A percentile compares a stretch with the other conserved stretches of the same genome.
These are phyloP conservation scores for Serpula lacrymans DNA, from an alignment of 768 basidiomycete genomes.

Conservation along the genomic window DNA sequence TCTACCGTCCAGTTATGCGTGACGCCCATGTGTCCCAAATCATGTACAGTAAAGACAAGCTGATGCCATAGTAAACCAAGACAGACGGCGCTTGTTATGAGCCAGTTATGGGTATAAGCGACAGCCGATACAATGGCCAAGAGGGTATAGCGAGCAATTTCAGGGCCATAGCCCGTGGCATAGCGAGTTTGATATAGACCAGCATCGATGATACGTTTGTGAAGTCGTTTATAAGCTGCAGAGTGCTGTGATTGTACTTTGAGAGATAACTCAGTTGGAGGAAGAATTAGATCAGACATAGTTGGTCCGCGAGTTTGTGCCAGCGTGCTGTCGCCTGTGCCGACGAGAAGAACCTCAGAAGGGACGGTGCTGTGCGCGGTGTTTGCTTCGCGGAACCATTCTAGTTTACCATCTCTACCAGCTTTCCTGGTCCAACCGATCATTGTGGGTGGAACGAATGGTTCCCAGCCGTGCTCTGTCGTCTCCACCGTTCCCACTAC, in stretches of 20 bases:
- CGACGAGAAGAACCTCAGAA: conserved; percentile 65
- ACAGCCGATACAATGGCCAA: conserved; percentile 58
- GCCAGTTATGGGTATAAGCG: conserved; percentile 62
- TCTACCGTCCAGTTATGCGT: conserved; percentile 85
- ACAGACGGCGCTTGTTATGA: conserved; percentile 69
- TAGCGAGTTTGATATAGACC: conserved; percentile 86
- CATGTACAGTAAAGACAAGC: conserved; percentile 87
- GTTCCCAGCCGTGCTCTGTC: conserved; percentile 56
- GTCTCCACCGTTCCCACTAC: conserved; percentile 65
- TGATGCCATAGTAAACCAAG: conserved; percentile 96
- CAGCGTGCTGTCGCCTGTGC: conserved; percentile 30
- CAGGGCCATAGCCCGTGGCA: conserved; percentile 85
- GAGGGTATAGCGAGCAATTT: conserved; percentile 72
- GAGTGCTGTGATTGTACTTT: conserved; percentile 65
- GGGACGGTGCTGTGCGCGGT: conserved; percentile 34
- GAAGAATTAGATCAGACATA: conserved; percentile 45
- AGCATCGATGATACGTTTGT: conserved; percentile 66
- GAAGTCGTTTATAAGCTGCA: conserved; percentile 76
- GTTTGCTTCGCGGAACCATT: conserved; percentile 65
- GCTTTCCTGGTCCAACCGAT: conserved; percentile 74
- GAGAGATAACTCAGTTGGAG: conserved; percentile 51
- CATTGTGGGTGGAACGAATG: conserved; percentile 83
- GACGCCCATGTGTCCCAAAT: conserved; percentile 93
- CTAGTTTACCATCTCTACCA: conserved; percentile 37
- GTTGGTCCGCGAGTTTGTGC: conserved; percentile 35